Evolutionary conservation across 441 rosid genomes (phyloP).

Genomic region (Iberis amara): DNA sequence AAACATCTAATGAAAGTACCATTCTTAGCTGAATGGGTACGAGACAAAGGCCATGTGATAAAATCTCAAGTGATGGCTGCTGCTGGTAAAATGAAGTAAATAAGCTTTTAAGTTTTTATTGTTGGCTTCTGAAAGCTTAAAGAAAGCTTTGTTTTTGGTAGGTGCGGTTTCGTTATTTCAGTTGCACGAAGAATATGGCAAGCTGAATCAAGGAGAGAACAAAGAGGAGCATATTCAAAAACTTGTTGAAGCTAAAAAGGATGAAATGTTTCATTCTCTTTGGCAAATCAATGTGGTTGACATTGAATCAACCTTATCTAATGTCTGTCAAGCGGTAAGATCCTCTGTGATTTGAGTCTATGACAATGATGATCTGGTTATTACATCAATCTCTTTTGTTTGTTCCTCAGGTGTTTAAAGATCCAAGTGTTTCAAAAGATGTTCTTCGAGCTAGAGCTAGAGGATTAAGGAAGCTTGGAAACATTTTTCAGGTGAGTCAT

Average conservation of each 20-base stretch:
- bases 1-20: slow-evolving; percentile 83
- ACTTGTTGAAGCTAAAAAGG: slow-evolving; percentile 69
- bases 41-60: slow-evolving; percentile 81
- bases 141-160: slow-evolving; percentile 16
- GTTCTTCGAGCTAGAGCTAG: slow-evolving; percentile 54
- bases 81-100: slow-evolving; percentile 50
- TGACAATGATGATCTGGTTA: not conserved
- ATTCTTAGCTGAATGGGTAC: slow-evolving; percentile 91
- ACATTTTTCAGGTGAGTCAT: too few species aligned
- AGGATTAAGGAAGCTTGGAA: slow-evolving; percentile 68
- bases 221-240: slow-evolving; percentile 65
- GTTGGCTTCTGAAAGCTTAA: not conserved
- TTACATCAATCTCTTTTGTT: not conserved
- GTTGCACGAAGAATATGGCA: slow-evolving; percentile 75
- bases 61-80: slow-evolving; percentile 97
- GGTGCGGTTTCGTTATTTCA: slow-evolving; percentile 85
- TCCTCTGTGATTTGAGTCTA: not conserved
- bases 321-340: slow-evolving; percentile 72
- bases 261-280: slow-evolving; percentile 81
- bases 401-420: slow-evolving; percentile 27
- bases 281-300: slow-evolving; percentile 90
- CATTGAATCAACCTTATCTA: slow-evolving; percentile 82
- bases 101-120: slow-evolving; percentile 1
- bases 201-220: slow-evolving; percentile 53
- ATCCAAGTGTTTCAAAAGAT: slow-evolving; percentile 42